Percentiles rank a stretch among this genome's conserved stretches.
phyloP scores from a whole-genome alignment of 805 yeast species.

The Lachancea nothofagi region DNA sequence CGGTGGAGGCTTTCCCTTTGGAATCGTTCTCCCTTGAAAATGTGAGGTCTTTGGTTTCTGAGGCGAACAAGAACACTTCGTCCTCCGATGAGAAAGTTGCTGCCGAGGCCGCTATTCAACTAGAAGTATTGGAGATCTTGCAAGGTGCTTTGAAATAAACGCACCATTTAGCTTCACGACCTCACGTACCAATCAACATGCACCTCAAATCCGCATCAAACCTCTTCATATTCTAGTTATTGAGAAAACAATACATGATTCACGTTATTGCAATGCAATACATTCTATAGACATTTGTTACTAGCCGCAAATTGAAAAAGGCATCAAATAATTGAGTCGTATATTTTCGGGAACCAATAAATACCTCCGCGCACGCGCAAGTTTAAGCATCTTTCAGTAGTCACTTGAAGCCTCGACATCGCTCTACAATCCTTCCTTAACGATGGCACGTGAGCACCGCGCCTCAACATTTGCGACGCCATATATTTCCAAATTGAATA shows the following conservation, averaged over 20 bases:
- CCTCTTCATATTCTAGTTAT: conserved; percentile 6
- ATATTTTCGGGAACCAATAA: no score
- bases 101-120: conserved; percentile 91
- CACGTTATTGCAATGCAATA: not conserved
- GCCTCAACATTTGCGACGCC: no score
- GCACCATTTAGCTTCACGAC: not conserved
- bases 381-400: no score
- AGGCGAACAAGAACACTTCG: conserved; percentile 86
- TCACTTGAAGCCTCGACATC: no score
- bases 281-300: no score
- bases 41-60: conserved; percentile 75
- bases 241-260: conserved; percentile 7
- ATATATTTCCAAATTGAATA: not conserved
- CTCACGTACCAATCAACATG: not conserved
- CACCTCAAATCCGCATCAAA: conserved; percentile 1
- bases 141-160: conserved; percentile 40
- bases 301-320: no score
- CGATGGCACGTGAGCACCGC: no score
- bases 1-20: conserved; percentile 91
- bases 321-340: no score
- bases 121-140: conserved; percentile 94
- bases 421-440: no score
- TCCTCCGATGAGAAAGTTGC: conserved; percentile 84
- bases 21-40: conserved; percentile 78
- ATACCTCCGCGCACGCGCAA: no score